Evolutionary conservation across 2,329 filamentous ascomycete genomes (phyloP), one percentile per base, ranked within the genome.

Genomic region (Colletotrichum agaves): DNA sequence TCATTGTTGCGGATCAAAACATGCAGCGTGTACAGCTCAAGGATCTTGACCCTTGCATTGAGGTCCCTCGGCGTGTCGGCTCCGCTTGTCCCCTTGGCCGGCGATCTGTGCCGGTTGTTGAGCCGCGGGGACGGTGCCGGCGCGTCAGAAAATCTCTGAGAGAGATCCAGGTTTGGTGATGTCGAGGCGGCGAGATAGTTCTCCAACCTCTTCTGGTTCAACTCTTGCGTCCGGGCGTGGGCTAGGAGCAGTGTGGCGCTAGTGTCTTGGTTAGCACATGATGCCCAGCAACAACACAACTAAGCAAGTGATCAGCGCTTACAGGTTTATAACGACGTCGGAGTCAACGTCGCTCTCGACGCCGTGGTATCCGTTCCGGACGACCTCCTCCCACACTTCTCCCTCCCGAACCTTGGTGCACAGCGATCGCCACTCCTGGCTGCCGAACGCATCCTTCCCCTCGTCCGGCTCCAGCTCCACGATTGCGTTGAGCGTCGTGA

Each of bases 11-110:
- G 88, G 5, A 95, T 90, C n/a, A 99, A 88, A 7, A 98, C 93
- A 76, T 99, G 96, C 4, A 99, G 86, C 1, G 94, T 97, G 78
- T 98, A 99, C 8, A 99, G 85, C 80, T 99, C 96, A 57, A 99
- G 88, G 46, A 99, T 92, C 81, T 97, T 97, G 71, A 98, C 90
- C 50, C 94, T 88, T 4, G 93, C 90, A 72, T 92, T 91, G 39
- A 97, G 87, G 75, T 97, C 93, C 70, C 93, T 89, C 0, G 93
- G 93, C 0, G 93, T 97, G 75, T 93, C 90, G 44, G 93, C 90
- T 66, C 93, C 93, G 67, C 87, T 88, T 15, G 81, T 74, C 37
- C 81, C 82, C 71, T 79, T 84, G 17, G 84, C 82, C 2, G 80
- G 80, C 19, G 85, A 85, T 53, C 79, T 79, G 67, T 81, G 79